Conservation (phyloP, 2,329 filamentous ascomycete species). For the Aspergillus transmontanensis region DNA sequence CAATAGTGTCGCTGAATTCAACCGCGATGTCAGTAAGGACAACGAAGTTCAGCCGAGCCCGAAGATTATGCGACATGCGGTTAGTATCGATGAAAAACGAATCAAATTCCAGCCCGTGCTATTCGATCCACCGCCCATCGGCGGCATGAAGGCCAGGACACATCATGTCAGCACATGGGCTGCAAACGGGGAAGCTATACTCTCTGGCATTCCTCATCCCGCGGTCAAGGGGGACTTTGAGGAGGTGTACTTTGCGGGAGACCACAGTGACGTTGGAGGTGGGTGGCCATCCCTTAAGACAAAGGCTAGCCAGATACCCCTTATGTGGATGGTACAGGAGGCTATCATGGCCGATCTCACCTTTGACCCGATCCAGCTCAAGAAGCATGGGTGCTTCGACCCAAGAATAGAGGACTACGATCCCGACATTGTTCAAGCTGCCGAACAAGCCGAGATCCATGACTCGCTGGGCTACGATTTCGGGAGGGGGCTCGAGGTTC, state of each 20-base stretch:
- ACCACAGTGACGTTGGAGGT: conserved; percentile 74
- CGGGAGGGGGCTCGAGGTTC: conserved; percentile 16
- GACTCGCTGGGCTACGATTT: conserved; percentile 22
- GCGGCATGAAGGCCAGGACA: background rate
- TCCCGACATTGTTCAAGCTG: conserved; percentile 8
- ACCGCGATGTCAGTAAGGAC: conserved; percentile 16
- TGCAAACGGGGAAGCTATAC: conserved; percentile 23
- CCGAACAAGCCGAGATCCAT: conserved; percentile 16
- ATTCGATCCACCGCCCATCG: conserved; percentile 11
- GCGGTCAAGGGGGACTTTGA: conserved; percentile 58
- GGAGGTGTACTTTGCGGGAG: conserved; percentile 72
- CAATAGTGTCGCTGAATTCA: conserved; percentile 27
- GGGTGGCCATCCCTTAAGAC: conserved; percentile 64
- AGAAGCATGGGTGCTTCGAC: conserved; percentile 22
- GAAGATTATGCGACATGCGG: conserved; percentile 54
- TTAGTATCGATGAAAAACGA: conserved; percentile 56
- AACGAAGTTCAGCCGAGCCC: conserved; percentile 33
- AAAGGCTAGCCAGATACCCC: conserved; percentile 64
- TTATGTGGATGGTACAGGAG: conserved; percentile 70
- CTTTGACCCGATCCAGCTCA: conserved; percentile 55
- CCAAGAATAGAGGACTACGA: conserved; percentile 4
- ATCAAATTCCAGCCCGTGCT: conserved; percentile 50
- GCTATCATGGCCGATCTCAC: conserved; percentile 64
- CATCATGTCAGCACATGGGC: conserved; percentile 16
- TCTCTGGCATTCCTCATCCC: background rate